phyloP scores from a whole-genome alignment of 192 early-diverging fungal species.

The Kappamyces sp. region DNA sequence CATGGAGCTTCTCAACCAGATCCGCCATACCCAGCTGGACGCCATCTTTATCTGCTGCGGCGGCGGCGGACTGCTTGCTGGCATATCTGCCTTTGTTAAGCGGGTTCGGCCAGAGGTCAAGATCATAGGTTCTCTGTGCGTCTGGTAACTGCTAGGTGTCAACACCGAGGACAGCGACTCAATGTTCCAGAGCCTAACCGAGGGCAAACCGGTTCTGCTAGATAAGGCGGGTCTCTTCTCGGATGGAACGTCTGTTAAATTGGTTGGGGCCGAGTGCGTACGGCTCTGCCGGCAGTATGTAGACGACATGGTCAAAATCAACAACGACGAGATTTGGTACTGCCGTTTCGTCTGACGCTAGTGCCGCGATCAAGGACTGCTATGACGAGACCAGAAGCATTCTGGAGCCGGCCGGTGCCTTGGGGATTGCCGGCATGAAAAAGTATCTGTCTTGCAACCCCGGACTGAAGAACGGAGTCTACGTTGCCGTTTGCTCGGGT shows the following conservation, averaged over 20 bases:
- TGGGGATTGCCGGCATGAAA: conserved; percentile 44
- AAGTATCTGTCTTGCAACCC: conserved; percentile 41
- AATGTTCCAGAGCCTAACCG: conserved; percentile 41
- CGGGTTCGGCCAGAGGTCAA: conserved; percentile 41
- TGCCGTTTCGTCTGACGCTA: conserved; percentile 23
- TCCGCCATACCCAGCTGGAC: conserved; percentile 31
- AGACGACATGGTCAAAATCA: conserved; percentile 45
- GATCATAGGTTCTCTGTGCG: conserved; percentile 18
- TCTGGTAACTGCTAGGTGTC: conserved; percentile 23
- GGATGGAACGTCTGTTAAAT: conserved; percentile 42
- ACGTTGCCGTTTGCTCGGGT: conserved; percentile 38
- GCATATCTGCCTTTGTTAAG: conserved; percentile 42
- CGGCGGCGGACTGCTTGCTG: conserved; percentile 47
- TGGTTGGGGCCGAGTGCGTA: conserved; percentile 39
- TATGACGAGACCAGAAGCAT: conserved; percentile 42
- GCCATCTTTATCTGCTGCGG: conserved; percentile 49
- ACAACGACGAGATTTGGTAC: conserved; percentile 42
- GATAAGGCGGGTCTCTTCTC: conserved; percentile 42
- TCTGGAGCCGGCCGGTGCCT: conserved; percentile 49
- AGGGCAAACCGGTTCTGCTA: conserved; percentile 32
- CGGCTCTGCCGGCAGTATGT: conserved; percentile 26
- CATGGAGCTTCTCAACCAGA: conserved; percentile 44
- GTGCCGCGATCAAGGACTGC: conserved; percentile 13
- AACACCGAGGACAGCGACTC: conserved; percentile 38
- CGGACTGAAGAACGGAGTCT: conserved; percentile 32